Evolutionary conservation across 306 rosid genomes (phyloP).

Genomic region (Castanospermum australe): DNA sequence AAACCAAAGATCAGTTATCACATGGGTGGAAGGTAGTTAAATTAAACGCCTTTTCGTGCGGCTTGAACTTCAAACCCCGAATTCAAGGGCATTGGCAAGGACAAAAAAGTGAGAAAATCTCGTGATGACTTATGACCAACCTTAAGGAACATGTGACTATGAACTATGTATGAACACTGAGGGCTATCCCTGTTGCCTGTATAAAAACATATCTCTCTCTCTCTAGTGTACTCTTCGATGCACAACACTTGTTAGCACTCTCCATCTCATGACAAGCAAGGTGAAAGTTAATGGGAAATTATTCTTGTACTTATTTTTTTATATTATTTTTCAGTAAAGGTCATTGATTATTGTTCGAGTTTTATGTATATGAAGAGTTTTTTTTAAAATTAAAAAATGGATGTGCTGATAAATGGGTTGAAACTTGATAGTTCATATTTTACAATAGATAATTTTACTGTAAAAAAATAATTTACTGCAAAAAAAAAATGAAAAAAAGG

Average conservation of each 20-base stretch:
- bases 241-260: background rate
- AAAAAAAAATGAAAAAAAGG: too few species aligned
- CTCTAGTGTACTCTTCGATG: background rate
- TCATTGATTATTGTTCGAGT: too few species aligned
- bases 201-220: background rate
- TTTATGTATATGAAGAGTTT: too few species aligned
- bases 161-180: background rate
- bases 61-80: conserved; percentile 39
- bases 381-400: too few species aligned
- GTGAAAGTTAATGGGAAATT: background rate
- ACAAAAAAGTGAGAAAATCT: conserved; percentile 19
- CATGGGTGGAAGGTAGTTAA: conserved; percentile 20
- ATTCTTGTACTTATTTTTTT: too few species aligned
- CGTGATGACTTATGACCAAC: conserved; percentile 29
- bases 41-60: conserved; percentile 22
- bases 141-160: conserved; percentile 35
- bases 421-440: too few species aligned
- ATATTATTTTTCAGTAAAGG: too few species aligned
- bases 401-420: too few species aligned
- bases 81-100: conserved; percentile 41
- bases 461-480: too few species aligned
- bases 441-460: too few species aligned
- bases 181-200: too few species aligned
- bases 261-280: background rate
- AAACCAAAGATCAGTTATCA: too few species aligned